These are phyloP conservation scores for Bretschneidera sinensis DNA, from an alignment of 345 rosid genomes.

Conservation along the genomic window DNA sequence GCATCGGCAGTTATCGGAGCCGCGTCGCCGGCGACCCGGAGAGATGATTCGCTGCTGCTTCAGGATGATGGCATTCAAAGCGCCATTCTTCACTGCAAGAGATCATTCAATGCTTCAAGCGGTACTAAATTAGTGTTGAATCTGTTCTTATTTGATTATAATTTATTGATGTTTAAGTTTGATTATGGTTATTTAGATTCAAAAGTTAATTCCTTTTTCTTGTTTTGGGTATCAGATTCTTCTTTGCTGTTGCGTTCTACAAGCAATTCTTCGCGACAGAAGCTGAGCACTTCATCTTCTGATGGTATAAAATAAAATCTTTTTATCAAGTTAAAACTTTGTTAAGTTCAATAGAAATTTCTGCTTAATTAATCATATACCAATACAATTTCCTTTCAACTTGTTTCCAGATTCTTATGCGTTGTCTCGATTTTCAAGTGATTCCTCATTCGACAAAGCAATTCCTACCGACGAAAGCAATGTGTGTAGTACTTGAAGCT, in stretches of 20 bases:
- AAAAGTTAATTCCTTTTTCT: no score
- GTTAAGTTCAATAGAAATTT: no score
- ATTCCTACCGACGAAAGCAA: slow-evolving; percentile 24
- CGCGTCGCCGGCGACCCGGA: slow-evolving; percentile 53
- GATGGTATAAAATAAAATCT: no score
- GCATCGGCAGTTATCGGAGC: slow-evolving; percentile 43
- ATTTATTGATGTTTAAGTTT: no score
- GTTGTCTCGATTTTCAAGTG: slow-evolving; percentile 33
- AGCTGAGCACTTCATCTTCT: no score
- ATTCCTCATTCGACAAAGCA: slow-evolving; percentile 26
- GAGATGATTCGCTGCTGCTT: slow-evolving; percentile 79
- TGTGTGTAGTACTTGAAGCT: slow-evolving; percentile 4
- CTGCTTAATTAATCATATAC: no score
- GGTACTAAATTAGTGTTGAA: slow-evolving; percentile 18
- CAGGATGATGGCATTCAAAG: slow-evolving; percentile 94
- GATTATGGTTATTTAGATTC: background rate
- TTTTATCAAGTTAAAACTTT: no score
- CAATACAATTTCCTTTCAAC: background rate
- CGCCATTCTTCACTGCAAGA: slow-evolving; percentile 96
- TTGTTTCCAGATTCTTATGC: slow-evolving; percentile 32
- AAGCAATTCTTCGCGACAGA: no score
- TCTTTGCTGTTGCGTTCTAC: no score
- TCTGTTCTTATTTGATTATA: background rate
- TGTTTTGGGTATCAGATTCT: no score
- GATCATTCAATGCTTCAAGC: slow-evolving; percentile 57